Conservation (phyloP, 139 green algal genomes). For the Spirogloea muscicola region DNA sequence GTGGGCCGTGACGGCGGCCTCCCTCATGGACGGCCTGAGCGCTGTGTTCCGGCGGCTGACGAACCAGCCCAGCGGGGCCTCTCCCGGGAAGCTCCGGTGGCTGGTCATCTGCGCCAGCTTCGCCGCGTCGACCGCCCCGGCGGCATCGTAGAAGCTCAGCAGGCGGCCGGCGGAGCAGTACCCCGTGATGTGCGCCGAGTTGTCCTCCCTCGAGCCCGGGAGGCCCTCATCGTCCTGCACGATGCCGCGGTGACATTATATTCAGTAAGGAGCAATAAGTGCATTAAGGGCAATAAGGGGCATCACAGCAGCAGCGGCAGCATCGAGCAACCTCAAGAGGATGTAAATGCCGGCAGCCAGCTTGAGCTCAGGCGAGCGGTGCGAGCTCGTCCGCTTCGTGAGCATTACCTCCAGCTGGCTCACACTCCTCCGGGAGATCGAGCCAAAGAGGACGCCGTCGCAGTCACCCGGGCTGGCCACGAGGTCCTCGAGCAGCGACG, state of each 20-base stretch:
- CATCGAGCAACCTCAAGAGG: too few relatives aligned
- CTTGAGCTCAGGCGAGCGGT: too few relatives aligned
- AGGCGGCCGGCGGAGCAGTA: constrained; percentile 20
- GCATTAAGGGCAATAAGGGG: too few relatives aligned
- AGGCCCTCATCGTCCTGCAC: constrained; percentile 6
- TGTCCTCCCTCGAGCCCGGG: not conserved
- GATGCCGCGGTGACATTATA: constrained; percentile 9
- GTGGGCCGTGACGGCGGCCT: constrained; percentile 8
- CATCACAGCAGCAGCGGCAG: too few relatives aligned
- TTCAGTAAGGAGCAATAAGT: too few relatives aligned
- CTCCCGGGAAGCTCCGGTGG: not conserved
- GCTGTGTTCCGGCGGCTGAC: constrained; percentile 14
- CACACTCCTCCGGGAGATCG: not conserved
- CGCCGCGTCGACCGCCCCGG: not conserved
- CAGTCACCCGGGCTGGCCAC: not conserved
- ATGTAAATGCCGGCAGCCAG: too few relatives aligned
- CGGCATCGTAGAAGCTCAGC: constrained; percentile 30
- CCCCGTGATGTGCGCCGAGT: constrained; percentile 2
- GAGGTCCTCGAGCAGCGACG: constrained; percentile 14
- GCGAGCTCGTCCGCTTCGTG: too few relatives aligned
- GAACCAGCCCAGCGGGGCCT: constrained; percentile 30
- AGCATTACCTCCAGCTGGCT: too few relatives aligned
- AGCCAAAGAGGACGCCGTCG: constrained; percentile 14
- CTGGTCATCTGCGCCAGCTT: constrained; percentile 12
- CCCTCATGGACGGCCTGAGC: constrained; percentile 22